phyloP scores from a whole-genome alignment of 1,139 yeast species.

The Suhomyces yuchorum region DNA sequence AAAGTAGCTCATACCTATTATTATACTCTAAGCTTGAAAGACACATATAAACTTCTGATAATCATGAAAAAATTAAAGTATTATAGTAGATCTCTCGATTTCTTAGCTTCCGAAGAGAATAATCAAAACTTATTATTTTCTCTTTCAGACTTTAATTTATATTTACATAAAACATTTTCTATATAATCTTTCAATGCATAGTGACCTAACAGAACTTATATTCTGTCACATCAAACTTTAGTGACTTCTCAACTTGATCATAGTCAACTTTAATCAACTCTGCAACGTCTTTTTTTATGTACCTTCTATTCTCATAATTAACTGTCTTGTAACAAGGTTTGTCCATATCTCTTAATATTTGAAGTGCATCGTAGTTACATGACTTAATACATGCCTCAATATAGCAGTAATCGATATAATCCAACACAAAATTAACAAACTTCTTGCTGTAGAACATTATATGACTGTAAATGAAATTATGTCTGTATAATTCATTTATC shows the following conservation, averaged over 20 bases:
- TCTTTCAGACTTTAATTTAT: no score
- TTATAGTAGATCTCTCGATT: no score
- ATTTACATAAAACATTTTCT: no score
- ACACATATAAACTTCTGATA: no score
- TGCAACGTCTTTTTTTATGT: not conserved
- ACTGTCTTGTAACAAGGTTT: not conserved
- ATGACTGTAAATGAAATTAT: not conserved
- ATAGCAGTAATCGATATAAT: not conserved
- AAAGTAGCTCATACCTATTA: no score
- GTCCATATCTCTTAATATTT: not conserved
- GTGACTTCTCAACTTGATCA: not conserved
- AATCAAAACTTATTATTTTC: no score
- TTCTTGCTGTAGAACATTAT: not conserved
- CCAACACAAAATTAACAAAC: not conserved
- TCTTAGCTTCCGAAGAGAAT: no score
- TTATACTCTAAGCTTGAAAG: no score
- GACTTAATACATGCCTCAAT: not conserved
- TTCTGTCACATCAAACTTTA: not conserved
- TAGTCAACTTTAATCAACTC: not conserved
- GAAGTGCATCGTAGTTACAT: not conserved
- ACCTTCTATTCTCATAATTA: not conserved
- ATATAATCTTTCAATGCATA: no score
- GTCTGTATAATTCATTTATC: not conserved
- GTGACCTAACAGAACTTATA: no score
- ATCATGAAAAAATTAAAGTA: no score